Evolutionary conservation across 495 filamentous ascomycete genomes (phyloP).

Genomic region (Penicillium cinerascens): DNA sequence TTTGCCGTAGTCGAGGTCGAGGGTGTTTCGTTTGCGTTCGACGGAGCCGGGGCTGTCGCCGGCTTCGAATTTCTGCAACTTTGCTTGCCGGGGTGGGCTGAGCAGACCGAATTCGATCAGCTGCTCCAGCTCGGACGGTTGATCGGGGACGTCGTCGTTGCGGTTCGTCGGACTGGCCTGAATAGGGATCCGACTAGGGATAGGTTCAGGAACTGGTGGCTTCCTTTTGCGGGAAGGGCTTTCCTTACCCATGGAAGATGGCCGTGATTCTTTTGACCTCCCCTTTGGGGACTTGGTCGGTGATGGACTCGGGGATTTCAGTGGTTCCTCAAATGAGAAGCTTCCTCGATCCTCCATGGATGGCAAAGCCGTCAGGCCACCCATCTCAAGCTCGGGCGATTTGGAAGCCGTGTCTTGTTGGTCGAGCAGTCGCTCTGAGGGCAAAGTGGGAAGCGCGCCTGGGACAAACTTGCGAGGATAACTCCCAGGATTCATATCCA

Average conservation of each 20-base stretch:
- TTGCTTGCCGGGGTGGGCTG: constrained; percentile 25
- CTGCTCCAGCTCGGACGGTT: constrained; percentile 9
- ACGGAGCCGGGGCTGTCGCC: constrained; percentile 41
- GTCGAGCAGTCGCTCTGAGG: constrained; percentile 55
- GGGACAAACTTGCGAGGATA: constrained; percentile 50
- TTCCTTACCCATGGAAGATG: constrained; percentile 30
- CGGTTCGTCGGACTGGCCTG: constrained; percentile 16
- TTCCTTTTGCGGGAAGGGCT: constrained; percentile 44
- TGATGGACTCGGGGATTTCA: background rate
- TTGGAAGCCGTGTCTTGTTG: constrained; percentile 18
- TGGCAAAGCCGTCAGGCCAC: constrained; percentile 14
- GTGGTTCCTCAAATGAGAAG: constrained; percentile 12
- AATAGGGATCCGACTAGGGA: constrained; percentile 20
- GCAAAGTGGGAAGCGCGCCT: constrained; percentile 54
- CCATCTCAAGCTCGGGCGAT: constrained; percentile 3
- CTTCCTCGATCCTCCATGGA: constrained; percentile 15
- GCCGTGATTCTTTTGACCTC: constrained; percentile 16
- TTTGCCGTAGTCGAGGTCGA: constrained; percentile 1
- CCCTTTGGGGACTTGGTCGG: constrained; percentile 17
- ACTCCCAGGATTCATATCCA: constrained; percentile 33
- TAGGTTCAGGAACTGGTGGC: constrained; percentile 35
- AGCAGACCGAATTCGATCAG: constrained; percentile 15
- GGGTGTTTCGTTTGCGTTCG: constrained; percentile 22
- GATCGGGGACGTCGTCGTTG: constrained; percentile 12
- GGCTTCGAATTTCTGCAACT: constrained; percentile 36